Percentiles rank a stretch among this genome's conserved stretches.
phyloP scores from a whole-genome alignment of 257 asterid species.

The Cordia subcordata region DNA sequence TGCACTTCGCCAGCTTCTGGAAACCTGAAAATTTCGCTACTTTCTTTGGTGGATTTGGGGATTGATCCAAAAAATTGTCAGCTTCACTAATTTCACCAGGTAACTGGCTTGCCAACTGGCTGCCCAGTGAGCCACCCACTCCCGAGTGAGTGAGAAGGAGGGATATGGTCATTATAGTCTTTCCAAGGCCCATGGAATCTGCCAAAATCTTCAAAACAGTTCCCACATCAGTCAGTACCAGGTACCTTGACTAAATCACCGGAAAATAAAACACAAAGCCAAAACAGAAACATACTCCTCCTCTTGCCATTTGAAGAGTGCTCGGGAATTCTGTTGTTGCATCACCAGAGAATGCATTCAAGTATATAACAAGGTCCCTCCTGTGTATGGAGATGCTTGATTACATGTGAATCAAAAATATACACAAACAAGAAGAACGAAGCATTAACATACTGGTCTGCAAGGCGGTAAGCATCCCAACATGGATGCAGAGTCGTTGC shows the following conservation, averaged over 20 bases:
- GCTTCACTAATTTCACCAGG: conserved; percentile 38
- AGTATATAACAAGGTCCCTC: conserved; percentile 67
- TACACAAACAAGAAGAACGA: conserved; percentile 9
- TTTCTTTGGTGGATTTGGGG: conserved; percentile 48
- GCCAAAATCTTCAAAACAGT: conserved; percentile 73
- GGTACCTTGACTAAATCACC: conserved; percentile 5
- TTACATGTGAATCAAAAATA: conserved; percentile 8
- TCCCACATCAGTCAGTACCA: conserved; percentile 25
- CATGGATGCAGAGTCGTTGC: conserved; percentile 85
- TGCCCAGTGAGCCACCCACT: conserved; percentile 49
- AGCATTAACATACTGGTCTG: conserved; percentile 51
- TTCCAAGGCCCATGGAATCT: conserved; percentile 99
- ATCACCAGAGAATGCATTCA: conserved; percentile 93
- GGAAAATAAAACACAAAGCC: conserved; percentile 14
- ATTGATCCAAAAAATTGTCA: conserved; percentile 32
- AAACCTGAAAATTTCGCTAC: conserved; percentile 50
- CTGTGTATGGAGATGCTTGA: conserved; percentile 36
- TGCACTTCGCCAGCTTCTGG: conserved; percentile 59
- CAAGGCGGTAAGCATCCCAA: conserved; percentile 89
- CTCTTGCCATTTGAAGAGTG: conserved; percentile 89
- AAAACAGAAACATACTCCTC: conserved; percentile 75
- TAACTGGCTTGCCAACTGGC: conserved; percentile 37
- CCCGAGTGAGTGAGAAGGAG: conserved; percentile 73
- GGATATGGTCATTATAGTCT: conserved; percentile 89
- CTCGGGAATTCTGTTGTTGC: conserved; percentile 88